phyloP scores from a whole-genome alignment of 495 filamentous ascomycete species.

The Trichoderma orchidacearum region DNA sequence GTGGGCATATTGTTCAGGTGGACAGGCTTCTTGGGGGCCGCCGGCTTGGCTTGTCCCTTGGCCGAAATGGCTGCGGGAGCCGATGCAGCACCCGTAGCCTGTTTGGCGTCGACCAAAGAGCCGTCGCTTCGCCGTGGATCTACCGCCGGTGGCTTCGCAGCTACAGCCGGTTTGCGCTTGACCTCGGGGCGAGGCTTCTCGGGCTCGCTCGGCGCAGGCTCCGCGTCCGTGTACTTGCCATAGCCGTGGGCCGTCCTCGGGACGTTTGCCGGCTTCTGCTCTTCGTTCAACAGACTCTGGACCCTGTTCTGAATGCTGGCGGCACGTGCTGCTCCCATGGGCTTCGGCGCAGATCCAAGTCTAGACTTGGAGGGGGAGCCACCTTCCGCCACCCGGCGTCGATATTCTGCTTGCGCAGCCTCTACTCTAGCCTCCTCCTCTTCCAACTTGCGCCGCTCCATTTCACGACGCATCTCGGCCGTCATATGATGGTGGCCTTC shows the following conservation, averaged over 20 bases:
- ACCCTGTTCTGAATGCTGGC: constrained; percentile 83
- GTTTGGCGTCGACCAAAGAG: not conserved
- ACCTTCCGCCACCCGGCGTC: constrained; percentile 55
- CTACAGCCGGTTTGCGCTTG: not conserved
- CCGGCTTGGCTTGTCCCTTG: constrained; percentile 13
- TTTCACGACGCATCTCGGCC: constrained; percentile 80
- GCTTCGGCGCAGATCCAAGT: constrained; percentile 18
- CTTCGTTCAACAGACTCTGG: constrained; percentile 73
- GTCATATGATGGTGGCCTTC: constrained; percentile 53
- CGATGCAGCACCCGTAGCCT: constrained; percentile 1
- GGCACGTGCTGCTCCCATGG: constrained; percentile 49
- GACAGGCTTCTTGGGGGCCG: constrained; percentile 35
- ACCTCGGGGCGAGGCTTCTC: constrained; percentile 3
- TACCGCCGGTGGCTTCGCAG: not conserved
- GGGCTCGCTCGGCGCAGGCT: constrained; percentile 3
- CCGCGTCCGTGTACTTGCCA: constrained; percentile 60
- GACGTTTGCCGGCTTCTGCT: constrained; percentile 36
- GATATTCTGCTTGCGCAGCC: constrained; percentile 82
- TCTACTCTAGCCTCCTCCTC: constrained; percentile 90
- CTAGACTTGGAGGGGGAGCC: constrained; percentile 23
- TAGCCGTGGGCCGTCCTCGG: constrained; percentile 78
- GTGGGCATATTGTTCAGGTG: constrained; percentile 36
- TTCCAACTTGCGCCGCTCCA: constrained; percentile 71
- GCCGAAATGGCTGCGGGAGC: not conserved
- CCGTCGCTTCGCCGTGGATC: not conserved